Evolutionary conservation across 768 basidiomycete species (phyloP), one percentile per base, ranked within the genome.

Genomic region (Kwoniella sp.): DNA sequence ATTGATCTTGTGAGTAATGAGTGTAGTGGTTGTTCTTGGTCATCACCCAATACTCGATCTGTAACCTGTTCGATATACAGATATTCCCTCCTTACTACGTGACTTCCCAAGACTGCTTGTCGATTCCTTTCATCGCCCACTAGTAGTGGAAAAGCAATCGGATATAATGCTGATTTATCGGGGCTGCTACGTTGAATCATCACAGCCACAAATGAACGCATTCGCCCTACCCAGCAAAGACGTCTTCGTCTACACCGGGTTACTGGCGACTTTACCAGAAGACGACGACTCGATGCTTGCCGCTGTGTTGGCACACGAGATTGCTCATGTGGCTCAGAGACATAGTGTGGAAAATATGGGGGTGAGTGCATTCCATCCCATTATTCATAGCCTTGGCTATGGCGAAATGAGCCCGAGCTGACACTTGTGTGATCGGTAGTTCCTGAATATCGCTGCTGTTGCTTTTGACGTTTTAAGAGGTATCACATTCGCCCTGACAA

Each of bases 291-390:
- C 80, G 8, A 69, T 83, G 26, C 70, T 83, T 21, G 81, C 83
- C 3, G 82, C 81, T 4, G 79, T 83, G 0, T 67, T 83, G 13
- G 79, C 77, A 0, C 83, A 83, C 63, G 82, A 83, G 71, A 80
- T 83, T 24, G 79, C 79, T 4, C 78, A 81, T 69, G 81, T 82
- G 0, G 75, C 79, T 2, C 80, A 83, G 55, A 64, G 83, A 29
- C 83, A 83, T 60, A 80, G 81, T 10, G 82, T 83, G n/a, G 83
- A 83, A 68, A 82, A 82, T 57, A 70, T 83, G 49, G 80, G 82
- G 26, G 75, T 72, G 51, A 58, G 72, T 64, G 36, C 10, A 47
- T 37, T 27, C 24, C 12, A n/a, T n/a, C n/a, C n/a, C n/a, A n/a
- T n/a, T n/a, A n/a, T n/a, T n/a, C n/a, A n/a, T n/a, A n/a, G n/a